A percentile compares a stretch with the other conserved stretches of the same genome.
Evolutionary conservation across 225 moss, liverwort and hornwort genomes (phyloP).

Genomic region (Bryum argenteum): DNA sequence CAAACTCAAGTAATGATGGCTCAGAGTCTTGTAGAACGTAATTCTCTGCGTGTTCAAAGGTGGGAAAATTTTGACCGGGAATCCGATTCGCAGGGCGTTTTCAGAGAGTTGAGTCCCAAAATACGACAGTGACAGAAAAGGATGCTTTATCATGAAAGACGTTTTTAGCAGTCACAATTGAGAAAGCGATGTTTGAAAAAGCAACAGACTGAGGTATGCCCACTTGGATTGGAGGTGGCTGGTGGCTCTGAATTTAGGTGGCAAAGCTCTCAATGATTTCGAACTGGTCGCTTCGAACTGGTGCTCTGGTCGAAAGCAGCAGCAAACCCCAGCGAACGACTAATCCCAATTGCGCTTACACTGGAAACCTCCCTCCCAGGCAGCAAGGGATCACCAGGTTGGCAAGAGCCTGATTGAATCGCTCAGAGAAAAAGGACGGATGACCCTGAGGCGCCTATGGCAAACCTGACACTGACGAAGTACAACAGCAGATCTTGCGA

Average conservation of each 20-base stretch:
- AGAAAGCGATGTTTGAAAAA: background rate
- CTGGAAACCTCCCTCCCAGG: background rate
- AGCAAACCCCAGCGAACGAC: constrained; percentile 1
- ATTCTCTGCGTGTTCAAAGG: constrained; percentile 13
- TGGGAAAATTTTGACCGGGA: constrained; percentile 14
- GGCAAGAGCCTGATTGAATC: background rate
- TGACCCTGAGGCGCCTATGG: background rate
- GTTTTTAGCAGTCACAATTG: constrained; percentile 14
- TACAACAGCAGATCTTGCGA: constrained; percentile 25
- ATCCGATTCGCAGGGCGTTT: background rate
- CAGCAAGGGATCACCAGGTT: constrained; percentile 11
- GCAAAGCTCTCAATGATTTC: constrained; percentile 15
- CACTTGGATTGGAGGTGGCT: constrained; percentile 12
- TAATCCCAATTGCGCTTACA: background rate
- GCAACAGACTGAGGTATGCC: background rate
- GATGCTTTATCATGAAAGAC: constrained; percentile 35
- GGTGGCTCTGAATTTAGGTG: constrained; percentile 3
- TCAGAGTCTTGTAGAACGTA: background rate
- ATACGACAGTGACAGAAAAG: constrained; percentile 22
- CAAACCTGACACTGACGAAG: constrained; percentile 24
- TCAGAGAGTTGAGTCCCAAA: background rate
- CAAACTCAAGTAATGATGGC: constrained; percentile 11
- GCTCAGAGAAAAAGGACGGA: constrained; percentile 4
- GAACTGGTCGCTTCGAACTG: background rate
- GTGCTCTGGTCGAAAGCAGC: background rate